Base-by-base conservation (phyloP, 768 basidiomycete species). In the Trametes gibbosa region DNA sequence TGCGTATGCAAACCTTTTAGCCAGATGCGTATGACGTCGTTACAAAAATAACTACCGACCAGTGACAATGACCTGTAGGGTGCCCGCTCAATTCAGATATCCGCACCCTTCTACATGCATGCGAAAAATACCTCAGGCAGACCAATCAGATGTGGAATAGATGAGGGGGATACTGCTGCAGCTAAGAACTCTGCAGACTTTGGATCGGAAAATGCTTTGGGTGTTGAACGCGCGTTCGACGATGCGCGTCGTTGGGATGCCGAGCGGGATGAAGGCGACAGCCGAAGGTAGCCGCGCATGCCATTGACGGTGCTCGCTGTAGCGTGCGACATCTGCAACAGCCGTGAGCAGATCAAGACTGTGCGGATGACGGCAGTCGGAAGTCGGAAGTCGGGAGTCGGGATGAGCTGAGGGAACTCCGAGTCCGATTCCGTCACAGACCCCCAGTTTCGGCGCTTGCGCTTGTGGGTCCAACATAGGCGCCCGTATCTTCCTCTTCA, bases 121-220 rank as follows among this genome's bases (percentile, higher is more conserved):
- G n/a, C 3, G 9, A 16, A 49, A 19, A 56, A n/a, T 35, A 72
- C 70, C 62, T 72, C 70, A 14, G 70, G 69, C 10, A 63, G 49
- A 1, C 68, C 65, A 32, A 63, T 61, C 19, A 70, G 39, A 12
- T 40, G 43, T 2, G 69, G 70, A 34, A 72, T 61, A 1, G 63
- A 66, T 6, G 47, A n/a, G 1, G 52, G 16, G 5, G 53, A 56
- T 1, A 57, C 60, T 6, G 66, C 70, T 5, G 68, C 68, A 0
- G 65, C 68, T 9, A 72, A 58, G 50, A 68, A 68, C 43, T 64
- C 58, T 0, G 70, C 67, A n/a, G 61, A 53, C 12, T 49, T 29
- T 13, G 66, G 14, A 34, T 69, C 56, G 16, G 51, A 37, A 34
- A 66, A 69, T 2, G 66, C 32, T 13, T 61, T 59, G 34, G 61